These are phyloP conservation scores for Madurella mycetomatis DNA, from an alignment of 2,329 filamentous ascomycete species.

Conservation along the genomic window DNA sequence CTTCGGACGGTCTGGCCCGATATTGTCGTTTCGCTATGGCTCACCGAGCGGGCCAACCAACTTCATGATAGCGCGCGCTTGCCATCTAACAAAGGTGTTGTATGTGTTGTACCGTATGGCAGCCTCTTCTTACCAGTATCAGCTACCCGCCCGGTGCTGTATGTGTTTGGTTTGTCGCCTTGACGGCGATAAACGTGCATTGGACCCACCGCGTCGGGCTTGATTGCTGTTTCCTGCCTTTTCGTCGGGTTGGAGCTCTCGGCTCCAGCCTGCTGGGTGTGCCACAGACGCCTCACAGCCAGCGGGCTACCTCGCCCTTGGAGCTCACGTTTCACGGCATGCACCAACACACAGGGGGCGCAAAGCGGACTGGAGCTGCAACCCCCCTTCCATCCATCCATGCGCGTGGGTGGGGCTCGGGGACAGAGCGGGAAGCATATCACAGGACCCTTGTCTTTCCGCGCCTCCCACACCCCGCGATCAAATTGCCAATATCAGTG, in stretches of 20 bases:
- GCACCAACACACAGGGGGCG: constrained; percentile 13
- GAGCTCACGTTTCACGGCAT: constrained; percentile 19
- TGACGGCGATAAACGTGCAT: constrained; percentile 1
- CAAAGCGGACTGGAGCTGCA: constrained; percentile 3
- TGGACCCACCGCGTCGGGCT: background rate
- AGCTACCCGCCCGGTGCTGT: background rate
- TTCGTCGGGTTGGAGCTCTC: constrained; percentile 7
- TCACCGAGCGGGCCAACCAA: background rate
- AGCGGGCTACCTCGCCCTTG: constrained; percentile 16
- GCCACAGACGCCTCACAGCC: constrained; percentile 15
- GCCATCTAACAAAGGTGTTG: background rate
- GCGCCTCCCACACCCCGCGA: constrained; percentile 16
- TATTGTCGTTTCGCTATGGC: background rate
- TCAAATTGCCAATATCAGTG: constrained; percentile 15
- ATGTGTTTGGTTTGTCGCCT: constrained; percentile 2
- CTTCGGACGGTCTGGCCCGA: background rate
- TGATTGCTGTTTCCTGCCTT: constrained; percentile 14
- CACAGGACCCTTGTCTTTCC: constrained; percentile 20
- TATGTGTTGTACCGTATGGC: too few relatives aligned
- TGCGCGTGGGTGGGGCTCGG: background rate
- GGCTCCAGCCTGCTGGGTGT: constrained; percentile 21
- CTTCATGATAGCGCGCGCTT: background rate
- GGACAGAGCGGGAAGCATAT: constrained; percentile 6
- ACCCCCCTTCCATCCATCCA: too few relatives aligned
- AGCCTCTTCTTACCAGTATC: too few relatives aligned